Evolutionary conservation across 2,329 filamentous ascomycete species (phyloP), one percentile per base, ranked within the genome.

Genomic region (Hymenoscyphus fraxineus): DNA sequence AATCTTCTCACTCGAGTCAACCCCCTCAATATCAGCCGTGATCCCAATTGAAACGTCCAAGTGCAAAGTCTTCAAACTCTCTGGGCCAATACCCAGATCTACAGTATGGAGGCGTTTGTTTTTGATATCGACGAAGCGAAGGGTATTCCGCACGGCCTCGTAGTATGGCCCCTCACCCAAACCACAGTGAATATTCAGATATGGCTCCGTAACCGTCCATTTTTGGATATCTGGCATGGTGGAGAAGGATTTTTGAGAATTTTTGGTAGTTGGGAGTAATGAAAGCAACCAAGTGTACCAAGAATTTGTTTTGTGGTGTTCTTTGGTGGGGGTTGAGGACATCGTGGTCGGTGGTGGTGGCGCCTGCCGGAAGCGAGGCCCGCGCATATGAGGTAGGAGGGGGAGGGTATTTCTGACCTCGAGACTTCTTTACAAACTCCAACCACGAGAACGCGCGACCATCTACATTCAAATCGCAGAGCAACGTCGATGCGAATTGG

Each of bases 61-160:
- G 73, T 86, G 80, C 58, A 69, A 59, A n/a, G 69, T 70, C 40
- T 65, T 73, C 35, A 72, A 60, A 38, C 65, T 67, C 15, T 38
- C 32, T 5, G 69, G 85, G 0, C 88, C 90, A 65, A 84, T 79
- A 58, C 77, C 74, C 31, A 96, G 80, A 71, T 91, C 83, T 65
- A 95, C 82, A 58, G 84, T 83, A 79, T 95, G 89, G 57, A 97
- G 74, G 66, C 87, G 86, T 74, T 90, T 84, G 74, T 89, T 86
- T 76, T 88, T 89, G 77, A 97, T 93, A 77, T 97, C 93, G 67
- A 93, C 86, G 76, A 92, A 93, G 68, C 91, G 89, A 65, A 94
- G 79, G 58, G 80, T 83, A 75, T 90, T 83, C 60, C 83, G 86
- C 27, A 78, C 79, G 65, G 83, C 79, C 76, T 93, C 89, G 79